Evolutionary conservation across 805 yeast genomes (phyloP).

Genomic region (Cyberlindnera maritima): DNA sequence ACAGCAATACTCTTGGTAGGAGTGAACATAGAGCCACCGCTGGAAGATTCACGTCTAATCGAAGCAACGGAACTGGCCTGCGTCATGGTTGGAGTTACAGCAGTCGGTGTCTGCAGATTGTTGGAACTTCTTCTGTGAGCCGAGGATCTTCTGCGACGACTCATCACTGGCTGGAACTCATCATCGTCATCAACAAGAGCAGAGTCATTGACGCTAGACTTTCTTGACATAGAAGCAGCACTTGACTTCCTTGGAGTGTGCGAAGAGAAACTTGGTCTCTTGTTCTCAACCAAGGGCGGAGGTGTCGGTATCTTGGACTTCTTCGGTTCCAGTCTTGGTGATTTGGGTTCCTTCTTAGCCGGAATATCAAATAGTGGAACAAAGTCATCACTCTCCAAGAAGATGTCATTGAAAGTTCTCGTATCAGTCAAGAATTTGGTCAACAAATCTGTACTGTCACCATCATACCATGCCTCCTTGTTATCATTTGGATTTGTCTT

Average conservation of each 20-base stretch:
- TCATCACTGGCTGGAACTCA: constrained; percentile 34
- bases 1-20: constrained; percentile 8
- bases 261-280: constrained; percentile 9
- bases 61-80: neutral
- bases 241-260: constrained; percentile 4
- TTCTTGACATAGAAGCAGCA: constrained; percentile 4
- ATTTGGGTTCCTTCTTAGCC: constrained; percentile 17
- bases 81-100: neutral
- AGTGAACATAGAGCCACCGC: neutral
- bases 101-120: neutral
- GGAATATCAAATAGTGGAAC: constrained; percentile 35
- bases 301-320: constrained; percentile 9
- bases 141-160: constrained; percentile 31
- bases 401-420: constrained; percentile 38
- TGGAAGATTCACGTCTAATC: constrained; percentile 4
- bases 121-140: constrained; percentile 23
- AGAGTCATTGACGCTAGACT: constrained; percentile 14
- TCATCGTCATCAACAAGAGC: constrained; percentile 30
- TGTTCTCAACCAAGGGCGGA: constrained; percentile 2
- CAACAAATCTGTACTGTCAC: constrained; percentile 29
- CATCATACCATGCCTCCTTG: constrained; percentile 31
- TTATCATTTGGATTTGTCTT: constrained; percentile 13
- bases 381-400: constrained; percentile 36
- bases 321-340: constrained; percentile 19
- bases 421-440: constrained; percentile 35